Evolutionary conservation across 2,329 filamentous ascomycete genomes (phyloP), one percentile per base, ranked within the genome.

Genomic region (Colletotrichum neosansevieriae): DNA sequence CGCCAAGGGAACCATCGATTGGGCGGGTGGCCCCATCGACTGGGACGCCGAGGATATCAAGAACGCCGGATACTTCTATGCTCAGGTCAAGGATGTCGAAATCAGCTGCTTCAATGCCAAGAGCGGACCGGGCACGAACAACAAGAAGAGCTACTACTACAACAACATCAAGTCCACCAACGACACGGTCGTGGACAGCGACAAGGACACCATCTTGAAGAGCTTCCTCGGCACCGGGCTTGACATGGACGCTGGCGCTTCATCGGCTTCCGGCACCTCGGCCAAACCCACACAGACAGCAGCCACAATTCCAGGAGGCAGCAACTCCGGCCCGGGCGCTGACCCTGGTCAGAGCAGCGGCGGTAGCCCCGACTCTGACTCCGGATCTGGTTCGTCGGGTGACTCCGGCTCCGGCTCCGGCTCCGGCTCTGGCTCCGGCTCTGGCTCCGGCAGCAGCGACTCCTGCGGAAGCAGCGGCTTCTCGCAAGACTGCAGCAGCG

Each of bases 21-120:
- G 96, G 96, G 93, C 95, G 17, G 96, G 96, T 76, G 96, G 96
- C 74, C 82, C 87, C 59, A 95, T 99, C 71, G 87, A 97, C 84
- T 99, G 96, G 95, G 83, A 92, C 77, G 89, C 88, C 72, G 83
- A 85, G 19, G 92, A 97, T 79, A 95, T 98, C 85, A 84, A 93
- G 81, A 86, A 87, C 59, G 85, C 93, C 76, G 93, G 93, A 36
- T 98, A 98, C 85, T 97, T 96, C 85, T 98, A 92, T 77, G 92
- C 94, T 61, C 88, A 88, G 49, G 88, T 98, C 74, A 85, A 89
- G 62, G 89, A 94, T 62, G 88, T 99, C 68, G 86, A 84, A n/a
- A 89, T 98, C 40, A 82, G 94, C 73, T 99, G 96, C 89, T 98
- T 92, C 84, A 86, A 94, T 73, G 84, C 86, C 38, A 78, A 81